phyloP scores from a whole-genome alignment of 1,284 basidiomycete genomes.

The Cronartium quercuum region DNA sequence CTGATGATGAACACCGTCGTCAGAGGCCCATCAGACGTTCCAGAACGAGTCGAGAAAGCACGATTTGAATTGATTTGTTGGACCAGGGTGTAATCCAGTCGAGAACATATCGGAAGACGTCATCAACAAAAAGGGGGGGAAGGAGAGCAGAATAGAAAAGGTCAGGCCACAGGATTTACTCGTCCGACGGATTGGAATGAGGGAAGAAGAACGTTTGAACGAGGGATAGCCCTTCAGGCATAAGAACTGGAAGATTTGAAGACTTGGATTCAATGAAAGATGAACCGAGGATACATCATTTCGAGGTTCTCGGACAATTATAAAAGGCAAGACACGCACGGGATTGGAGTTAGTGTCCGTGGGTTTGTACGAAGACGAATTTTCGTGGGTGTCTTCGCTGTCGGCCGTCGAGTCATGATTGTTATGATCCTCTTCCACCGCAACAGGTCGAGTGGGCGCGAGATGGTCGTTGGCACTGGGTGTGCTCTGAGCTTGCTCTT shows the following conservation, averaged over 20 bases:
- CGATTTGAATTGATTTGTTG: background rate
- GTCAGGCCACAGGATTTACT: background rate
- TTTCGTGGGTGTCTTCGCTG: constrained; percentile 11
- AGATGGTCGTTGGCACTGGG: background rate
- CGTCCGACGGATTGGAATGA: background rate
- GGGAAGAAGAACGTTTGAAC: background rate
- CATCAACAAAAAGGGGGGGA: background rate
- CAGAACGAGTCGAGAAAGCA: background rate
- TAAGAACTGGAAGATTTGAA: background rate
- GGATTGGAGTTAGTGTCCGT: constrained; percentile 6
- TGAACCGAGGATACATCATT: background rate
- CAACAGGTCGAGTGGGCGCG: background rate
- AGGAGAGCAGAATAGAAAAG: background rate
- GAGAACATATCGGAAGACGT: background rate
- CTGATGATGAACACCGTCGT: background rate
- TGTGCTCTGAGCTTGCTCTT: constrained; percentile 18
- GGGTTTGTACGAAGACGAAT: background rate
- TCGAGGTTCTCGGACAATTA: background rate
- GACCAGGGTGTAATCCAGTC: background rate
- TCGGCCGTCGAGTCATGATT: background rate
- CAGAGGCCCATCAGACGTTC: background rate
- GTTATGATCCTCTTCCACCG: background rate
- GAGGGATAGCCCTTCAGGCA: background rate
- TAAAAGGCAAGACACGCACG: background rate
- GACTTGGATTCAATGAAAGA: background rate